A percentile compares a stretch with the other conserved stretches of the same genome.
Evolutionary conservation across 1,139 yeast genomes (phyloP).

Genomic region (Maudiozyma humilis): DNA sequence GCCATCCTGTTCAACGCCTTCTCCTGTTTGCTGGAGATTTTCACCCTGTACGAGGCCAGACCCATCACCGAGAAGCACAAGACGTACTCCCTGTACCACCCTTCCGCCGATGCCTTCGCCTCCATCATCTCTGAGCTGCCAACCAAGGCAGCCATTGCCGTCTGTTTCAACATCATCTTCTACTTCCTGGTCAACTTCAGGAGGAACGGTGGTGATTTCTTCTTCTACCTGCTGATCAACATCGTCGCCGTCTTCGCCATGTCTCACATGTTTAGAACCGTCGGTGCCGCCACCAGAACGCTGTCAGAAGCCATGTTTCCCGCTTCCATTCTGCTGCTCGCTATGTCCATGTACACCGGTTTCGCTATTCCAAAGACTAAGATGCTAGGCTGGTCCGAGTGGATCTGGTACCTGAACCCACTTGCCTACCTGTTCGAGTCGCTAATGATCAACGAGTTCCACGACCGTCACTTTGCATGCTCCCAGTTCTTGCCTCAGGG

Average conservation of each 20-base stretch:
- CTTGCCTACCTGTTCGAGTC: slow-evolving; percentile 62
- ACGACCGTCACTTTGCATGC: slow-evolving; percentile 37
- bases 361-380: slow-evolving; percentile 59
- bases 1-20: slow-evolving; percentile 72
- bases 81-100: slow-evolving; percentile 64
- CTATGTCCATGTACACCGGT: slow-evolving; percentile 61
- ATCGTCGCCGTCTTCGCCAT: slow-evolving; percentile 49
- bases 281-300: slow-evolving; percentile 56
- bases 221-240: slow-evolving; percentile 51
- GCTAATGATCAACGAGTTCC: slow-evolving; percentile 48
- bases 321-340: slow-evolving; percentile 53
- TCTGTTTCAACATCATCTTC: slow-evolving; percentile 51
- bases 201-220: slow-evolving; percentile 59
- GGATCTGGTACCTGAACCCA: slow-evolving; percentile 71
- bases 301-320: slow-evolving; percentile 68
- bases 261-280: slow-evolving; percentile 64
- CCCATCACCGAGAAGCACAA: slow-evolving; percentile 74
- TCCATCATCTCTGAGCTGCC: slow-evolving; percentile 63
- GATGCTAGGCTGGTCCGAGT: slow-evolving; percentile 72
- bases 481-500: slow-evolving; percentile 47
- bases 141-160: slow-evolving; percentile 44
- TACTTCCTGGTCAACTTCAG: slow-evolving; percentile 64
- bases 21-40: slow-evolving; percentile 63
- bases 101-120: slow-evolving; percentile 70
- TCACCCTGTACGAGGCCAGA: slow-evolving; percentile 60